A percentile compares a stretch with the other conserved stretches of the same genome.
These are phyloP conservation scores for Teratosphaeria epicoccoides DNA, from an alignment of 2,329 filamentous ascomycete species.

Conservation along the genomic window DNA sequence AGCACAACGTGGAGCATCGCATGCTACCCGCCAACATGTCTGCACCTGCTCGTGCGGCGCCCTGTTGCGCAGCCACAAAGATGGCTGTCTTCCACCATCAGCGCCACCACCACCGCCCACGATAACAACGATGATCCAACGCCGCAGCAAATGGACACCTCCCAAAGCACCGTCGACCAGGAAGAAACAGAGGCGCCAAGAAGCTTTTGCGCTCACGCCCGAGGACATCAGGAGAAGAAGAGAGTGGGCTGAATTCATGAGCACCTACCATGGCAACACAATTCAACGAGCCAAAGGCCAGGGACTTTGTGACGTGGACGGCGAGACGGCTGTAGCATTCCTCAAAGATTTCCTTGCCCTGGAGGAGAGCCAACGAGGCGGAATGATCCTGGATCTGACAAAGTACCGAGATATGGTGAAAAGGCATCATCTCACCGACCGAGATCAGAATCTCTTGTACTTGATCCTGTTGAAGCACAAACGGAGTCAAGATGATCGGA, in stretches of 20 bases:
- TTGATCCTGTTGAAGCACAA: conserved; percentile 6
- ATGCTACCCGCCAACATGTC: neutral
- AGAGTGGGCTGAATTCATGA: neutral
- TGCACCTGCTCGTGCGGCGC: neutral
- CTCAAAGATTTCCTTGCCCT: conserved; percentile 3
- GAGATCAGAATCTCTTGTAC: conserved; percentile 3
- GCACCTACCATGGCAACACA: neutral
- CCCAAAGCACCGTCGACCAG: conserved; percentile 6
- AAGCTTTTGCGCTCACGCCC: neutral
- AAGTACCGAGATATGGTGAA: conserved; percentile 3
- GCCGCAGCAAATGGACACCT: neutral
- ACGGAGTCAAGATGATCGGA: conserved; percentile 1
- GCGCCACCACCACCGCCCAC: neutral
- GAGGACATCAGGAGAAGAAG: neutral
- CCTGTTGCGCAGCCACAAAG: neutral
- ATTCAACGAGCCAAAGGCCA: neutral
- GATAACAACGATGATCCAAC: neutral
- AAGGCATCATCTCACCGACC: conserved; percentile 1
- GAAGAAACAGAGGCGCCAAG: neutral
- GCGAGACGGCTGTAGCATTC: neutral
- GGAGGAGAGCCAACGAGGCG: neutral
- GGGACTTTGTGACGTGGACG: neutral
- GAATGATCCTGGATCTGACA: neutral
- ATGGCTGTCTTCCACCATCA: neutral
- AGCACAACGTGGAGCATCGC: neutral